Percentiles rank a stretch among this genome's conserved stretches.
phyloP scores from a whole-genome alignment of 1,139 yeast genomes.

The Debaryomycetaceae sp. region DNA sequence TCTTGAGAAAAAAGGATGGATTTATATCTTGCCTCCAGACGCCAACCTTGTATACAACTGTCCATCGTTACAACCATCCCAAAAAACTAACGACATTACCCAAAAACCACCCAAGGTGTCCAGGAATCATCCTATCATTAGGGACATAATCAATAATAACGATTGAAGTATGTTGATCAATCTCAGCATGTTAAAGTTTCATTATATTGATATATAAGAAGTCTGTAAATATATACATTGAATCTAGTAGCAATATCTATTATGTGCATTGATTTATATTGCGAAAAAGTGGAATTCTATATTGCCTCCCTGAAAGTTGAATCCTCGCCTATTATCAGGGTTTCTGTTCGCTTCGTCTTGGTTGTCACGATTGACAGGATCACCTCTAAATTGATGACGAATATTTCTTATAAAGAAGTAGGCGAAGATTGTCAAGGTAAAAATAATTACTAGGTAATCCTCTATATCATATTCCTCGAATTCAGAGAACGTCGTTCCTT shows the following conservation, averaged over 20 bases:
- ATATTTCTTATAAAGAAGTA: conserved; percentile 28
- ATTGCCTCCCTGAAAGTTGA: conserved; percentile 27
- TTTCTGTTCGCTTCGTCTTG: conserved; percentile 4
- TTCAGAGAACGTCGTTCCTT: conserved; percentile 20
- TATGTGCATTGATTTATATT: conserved; percentile 12
- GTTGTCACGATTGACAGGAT: conserved; percentile 10
- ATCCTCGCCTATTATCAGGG: conserved; percentile 8
- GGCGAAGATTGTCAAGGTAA: conserved; percentile 28
- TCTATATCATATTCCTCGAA: conserved; percentile 28
- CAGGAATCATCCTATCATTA: conserved; percentile 18
- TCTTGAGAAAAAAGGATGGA: conserved; percentile 62
- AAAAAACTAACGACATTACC: neutral
- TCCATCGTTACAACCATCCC: conserved; percentile 3
- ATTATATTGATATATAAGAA: no score
- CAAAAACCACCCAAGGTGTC: conserved; percentile 12
- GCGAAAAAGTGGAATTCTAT: conserved; percentile 41
- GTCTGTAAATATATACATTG: no score
- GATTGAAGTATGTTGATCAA: neutral
- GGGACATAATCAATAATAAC: conserved; percentile 22
- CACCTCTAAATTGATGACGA: conserved; percentile 24
- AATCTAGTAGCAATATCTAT: no score
- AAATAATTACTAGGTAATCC: conserved; percentile 32
- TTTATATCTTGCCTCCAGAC: conserved; percentile 47
- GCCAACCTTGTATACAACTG: conserved; percentile 38
- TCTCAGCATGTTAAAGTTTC: no score